Percentiles rank a stretch among this genome's conserved stretches.
These are phyloP conservation scores for Chlamydomonas schloesseri DNA, from an alignment of 139 green algal genomes.

Conservation along the genomic window DNA sequence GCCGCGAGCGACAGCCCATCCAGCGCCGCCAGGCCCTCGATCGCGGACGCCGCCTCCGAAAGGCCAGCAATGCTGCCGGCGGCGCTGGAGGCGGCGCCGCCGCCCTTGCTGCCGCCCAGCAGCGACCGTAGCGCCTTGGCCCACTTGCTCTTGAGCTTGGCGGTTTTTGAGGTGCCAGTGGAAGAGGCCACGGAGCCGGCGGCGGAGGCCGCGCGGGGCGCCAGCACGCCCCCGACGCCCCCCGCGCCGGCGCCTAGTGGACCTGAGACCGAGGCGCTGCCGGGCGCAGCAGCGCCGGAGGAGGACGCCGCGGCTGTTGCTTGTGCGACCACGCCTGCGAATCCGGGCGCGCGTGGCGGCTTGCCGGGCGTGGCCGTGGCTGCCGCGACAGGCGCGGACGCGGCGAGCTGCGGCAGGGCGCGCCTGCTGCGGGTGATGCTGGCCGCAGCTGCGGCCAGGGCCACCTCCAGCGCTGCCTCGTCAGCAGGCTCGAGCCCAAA, in stretches of 20 bases:
- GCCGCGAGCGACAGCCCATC: not conserved
- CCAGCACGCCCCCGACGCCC: too few species aligned
- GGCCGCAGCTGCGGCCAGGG: not conserved
- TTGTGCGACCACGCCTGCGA: too few species aligned
- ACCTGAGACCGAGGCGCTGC: too few species aligned
- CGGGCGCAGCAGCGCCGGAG: too few species aligned
- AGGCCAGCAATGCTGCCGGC: constrained; percentile 3
- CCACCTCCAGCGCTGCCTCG: not conserved
- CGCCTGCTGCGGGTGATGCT: not conserved
- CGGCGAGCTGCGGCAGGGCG: too few species aligned
- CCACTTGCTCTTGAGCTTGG: constrained; percentile 1
- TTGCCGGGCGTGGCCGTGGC: too few species aligned
- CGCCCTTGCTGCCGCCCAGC: not conserved
- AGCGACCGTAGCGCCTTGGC: not conserved
- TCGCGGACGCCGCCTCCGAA: not conserved
- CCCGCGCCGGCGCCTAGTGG: too few species aligned
- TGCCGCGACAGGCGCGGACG: too few species aligned
- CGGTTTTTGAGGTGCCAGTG: not conserved
- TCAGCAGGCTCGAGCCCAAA: not conserved
- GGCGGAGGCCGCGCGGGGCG: not conserved
- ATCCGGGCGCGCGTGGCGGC: too few species aligned
- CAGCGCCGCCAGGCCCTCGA: not conserved
- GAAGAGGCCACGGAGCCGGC: not conserved
- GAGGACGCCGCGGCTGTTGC: too few species aligned
- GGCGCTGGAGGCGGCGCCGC: not conserved